These are phyloP conservation scores for Lasiodiplodia sp. DNA, from an alignment of 2,329 filamentous ascomycete genomes.

Conservation along the genomic window DNA sequence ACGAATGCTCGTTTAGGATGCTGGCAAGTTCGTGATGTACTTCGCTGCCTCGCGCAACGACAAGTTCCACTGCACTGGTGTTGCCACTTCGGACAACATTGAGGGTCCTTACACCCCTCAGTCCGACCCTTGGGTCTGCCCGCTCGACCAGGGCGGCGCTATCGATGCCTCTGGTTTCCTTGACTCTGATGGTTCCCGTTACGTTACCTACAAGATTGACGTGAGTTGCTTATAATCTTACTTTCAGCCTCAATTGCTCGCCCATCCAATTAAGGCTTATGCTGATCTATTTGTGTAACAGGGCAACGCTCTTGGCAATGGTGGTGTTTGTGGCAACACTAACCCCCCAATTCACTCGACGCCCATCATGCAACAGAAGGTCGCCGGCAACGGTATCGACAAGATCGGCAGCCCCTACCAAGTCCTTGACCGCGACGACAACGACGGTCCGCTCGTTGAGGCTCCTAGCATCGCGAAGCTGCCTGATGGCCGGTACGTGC, in stretches of 20 bases:
- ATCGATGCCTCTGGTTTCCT: slow-evolving; percentile 69
- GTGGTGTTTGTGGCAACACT: slow-evolving; percentile 57
- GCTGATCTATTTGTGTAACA: slow-evolving; percentile 52
- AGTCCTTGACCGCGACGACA: slow-evolving; percentile 55
- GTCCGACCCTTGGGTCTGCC: slow-evolving; percentile 60
- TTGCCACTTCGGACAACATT: slow-evolving; percentile 57
- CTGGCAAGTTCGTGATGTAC: slow-evolving; percentile 67
- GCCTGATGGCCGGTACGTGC: slow-evolving; percentile 61
- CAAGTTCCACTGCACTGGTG: slow-evolving; percentile 66
- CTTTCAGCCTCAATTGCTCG: not conserved
- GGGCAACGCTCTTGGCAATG: slow-evolving; percentile 62
- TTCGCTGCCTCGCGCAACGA: slow-evolving; percentile 60
- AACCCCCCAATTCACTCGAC: slow-evolving; percentile 52
- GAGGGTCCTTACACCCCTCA: slow-evolving; percentile 63
- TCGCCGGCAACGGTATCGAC: slow-evolving; percentile 61
- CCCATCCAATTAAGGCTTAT: slow-evolving; percentile 41
- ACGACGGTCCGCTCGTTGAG: slow-evolving; percentile 66
- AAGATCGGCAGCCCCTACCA: slow-evolving; percentile 57
- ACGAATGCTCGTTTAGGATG: slow-evolving; percentile 32
- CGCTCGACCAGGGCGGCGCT: slow-evolving; percentile 58
- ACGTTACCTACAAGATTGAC: slow-evolving; percentile 72
- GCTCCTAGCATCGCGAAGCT: slow-evolving; percentile 63
- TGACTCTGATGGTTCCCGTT: slow-evolving; percentile 63
- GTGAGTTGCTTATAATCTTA: slow-evolving; percentile 7
- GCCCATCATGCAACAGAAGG: slow-evolving; percentile 65